These are phyloP conservation scores for Tetrapisispora arboricola DNA, from an alignment of 805 yeast species.

Conservation along the genomic window DNA sequence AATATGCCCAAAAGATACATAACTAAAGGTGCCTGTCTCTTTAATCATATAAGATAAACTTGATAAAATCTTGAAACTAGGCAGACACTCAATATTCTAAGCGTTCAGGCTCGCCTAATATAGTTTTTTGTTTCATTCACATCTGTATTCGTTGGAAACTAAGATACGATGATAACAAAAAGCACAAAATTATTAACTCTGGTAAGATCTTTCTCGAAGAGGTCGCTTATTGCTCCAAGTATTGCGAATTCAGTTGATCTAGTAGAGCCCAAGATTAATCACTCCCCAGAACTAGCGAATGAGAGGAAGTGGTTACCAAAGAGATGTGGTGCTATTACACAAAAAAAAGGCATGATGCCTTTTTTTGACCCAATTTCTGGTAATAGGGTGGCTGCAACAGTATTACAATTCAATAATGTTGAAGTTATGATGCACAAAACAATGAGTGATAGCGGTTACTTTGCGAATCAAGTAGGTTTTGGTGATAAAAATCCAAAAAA, in stretches of 20 bases:
- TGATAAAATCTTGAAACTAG: too few species aligned
- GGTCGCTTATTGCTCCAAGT: slow-evolving; percentile 30
- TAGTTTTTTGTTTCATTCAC: too few species aligned
- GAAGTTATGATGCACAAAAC: slow-evolving; percentile 76
- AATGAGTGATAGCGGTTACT: slow-evolving; percentile 62
- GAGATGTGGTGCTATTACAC: slow-evolving; percentile 78
- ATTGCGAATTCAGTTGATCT: slow-evolving; percentile 20
- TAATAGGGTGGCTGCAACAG: slow-evolving; percentile 68
- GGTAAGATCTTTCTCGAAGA: slow-evolving; percentile 10
- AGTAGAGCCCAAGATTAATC: slow-evolving; percentile 43
- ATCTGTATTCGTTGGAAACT: neutral
- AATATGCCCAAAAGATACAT: too few species aligned
- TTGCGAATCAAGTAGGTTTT: slow-evolving; percentile 79
- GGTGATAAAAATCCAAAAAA: slow-evolving; percentile 58
- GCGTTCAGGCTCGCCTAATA: too few species aligned
- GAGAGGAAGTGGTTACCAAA: slow-evolving; percentile 58
- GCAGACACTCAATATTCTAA: too few species aligned
- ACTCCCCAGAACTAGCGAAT: slow-evolving; percentile 60
- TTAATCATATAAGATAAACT: too few species aligned
- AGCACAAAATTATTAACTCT: neutral
- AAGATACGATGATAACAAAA: neutral
- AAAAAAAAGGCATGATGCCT: slow-evolving; percentile 85
- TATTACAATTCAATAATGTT: slow-evolving; percentile 75
- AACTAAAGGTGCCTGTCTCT: too few species aligned
- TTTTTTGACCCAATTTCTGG: slow-evolving; percentile 64